Base-by-base conservation (phyloP, 148 eudicot genomes). In the Rhododendron kiyosumense region DNA sequence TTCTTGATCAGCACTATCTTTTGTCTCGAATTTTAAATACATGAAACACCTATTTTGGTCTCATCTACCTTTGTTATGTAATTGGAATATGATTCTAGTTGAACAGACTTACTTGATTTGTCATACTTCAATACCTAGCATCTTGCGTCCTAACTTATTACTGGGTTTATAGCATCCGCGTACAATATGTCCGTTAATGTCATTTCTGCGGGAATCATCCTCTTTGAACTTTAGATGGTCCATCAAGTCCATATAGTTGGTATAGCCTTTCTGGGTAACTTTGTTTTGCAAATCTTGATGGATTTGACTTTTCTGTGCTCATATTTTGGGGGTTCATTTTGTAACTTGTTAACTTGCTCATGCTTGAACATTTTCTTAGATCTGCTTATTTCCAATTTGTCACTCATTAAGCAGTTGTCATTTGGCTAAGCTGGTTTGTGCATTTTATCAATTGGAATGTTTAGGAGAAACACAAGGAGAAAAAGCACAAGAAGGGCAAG, bases 381-480 rank as follows among this genome's bases (percentile, higher is more conserved):
- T 54, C 61, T 54, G 61, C 61, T 54, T 54, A 17, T 54, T 52
- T 52, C 12, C 57, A 52, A 13, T 52, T 3, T 54, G 22, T 54
- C 61, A 18, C 18, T 54, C 1, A 52, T 54, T 54, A 17, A 54
- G 61, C 22, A 0, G 61, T 54, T 54, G 61, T 54, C 61, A 54
- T 54, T 54, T 54, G 61, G 61, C 54, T 84, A 32, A 51, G 48
- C n/a, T 28, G 4, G 36, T 67, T 9, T 63, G 45, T 24, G n/a
- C n/a, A 41, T 65, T 24, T 83, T 4, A 30, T 83, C 26, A 57
- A 80, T 41, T 84, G 36, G 15, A 69, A 52, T 78, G 24, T 80
- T 85, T 52, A 89, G 91, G 89, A 84, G 84, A 89, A 89, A 83
- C 81, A 82, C 69, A 83, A 87, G 43, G 87, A 88, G 86, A 89